Evolutionary conservation across 441 rosid species (phyloP).

Genomic region (Euphorbia celastroides): DNA sequence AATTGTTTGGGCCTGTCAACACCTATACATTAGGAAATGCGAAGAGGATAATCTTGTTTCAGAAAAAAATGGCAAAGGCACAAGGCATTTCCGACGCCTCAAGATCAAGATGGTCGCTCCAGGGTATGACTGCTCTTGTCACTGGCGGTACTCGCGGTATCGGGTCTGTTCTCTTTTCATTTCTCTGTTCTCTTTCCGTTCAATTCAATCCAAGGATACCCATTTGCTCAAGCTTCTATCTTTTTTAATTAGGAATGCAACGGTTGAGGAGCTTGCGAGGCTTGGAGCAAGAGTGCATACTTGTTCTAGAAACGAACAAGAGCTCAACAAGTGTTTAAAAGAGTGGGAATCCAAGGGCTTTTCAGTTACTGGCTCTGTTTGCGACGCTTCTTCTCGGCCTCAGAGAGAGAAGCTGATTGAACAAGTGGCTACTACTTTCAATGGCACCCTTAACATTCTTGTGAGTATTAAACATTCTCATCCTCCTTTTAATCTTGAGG

Average conservation of each 20-base stretch:
- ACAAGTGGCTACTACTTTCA: conserved; percentile 9
- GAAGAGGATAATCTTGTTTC: too few relatives aligned
- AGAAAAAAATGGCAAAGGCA: too few relatives aligned
- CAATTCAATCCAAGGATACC: too few relatives aligned
- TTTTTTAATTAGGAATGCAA: conserved; percentile 9
- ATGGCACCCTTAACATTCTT: conserved; percentile 26
- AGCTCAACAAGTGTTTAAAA: conserved; percentile 9
- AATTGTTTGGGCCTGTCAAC: too few relatives aligned
- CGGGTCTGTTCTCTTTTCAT: conserved; percentile 23
- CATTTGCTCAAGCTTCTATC: too few relatives aligned
- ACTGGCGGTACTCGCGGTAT: conserved; percentile 49
- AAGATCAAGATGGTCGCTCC: conserved; percentile 46
- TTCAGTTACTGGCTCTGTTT: conserved; percentile 18
- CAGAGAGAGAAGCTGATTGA: conserved; percentile 20
- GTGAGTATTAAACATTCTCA: too few relatives aligned
- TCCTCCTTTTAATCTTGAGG: too few relatives aligned
- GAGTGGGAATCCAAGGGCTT: conserved; percentile 25
- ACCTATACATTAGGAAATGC: too few relatives aligned
- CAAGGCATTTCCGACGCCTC: too few relatives aligned
- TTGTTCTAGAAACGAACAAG: conserved; percentile 24
- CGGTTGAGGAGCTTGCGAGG: conserved; percentile 25
- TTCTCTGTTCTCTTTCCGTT: too few relatives aligned
- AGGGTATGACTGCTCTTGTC: conserved; percentile 43
- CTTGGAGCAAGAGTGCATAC: conserved; percentile 25
- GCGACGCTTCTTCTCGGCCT: not conserved